These are phyloP conservation scores for Tetraselmis striata DNA, from an alignment of 139 green algal genomes.

Conservation along the genomic window DNA sequence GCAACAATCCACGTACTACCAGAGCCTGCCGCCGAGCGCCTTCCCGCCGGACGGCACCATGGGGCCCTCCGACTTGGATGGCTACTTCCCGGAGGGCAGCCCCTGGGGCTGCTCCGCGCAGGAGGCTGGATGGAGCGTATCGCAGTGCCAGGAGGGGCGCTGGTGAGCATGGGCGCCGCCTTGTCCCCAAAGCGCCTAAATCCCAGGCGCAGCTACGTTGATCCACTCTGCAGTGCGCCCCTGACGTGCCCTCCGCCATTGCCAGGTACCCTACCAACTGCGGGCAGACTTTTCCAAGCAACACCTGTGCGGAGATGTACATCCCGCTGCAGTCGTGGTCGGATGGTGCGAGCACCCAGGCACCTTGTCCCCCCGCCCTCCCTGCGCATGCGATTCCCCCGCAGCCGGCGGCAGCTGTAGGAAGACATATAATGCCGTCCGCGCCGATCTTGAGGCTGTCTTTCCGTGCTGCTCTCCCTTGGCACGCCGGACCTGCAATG, in stretches of 20 bases:
- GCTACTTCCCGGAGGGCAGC: background rate
- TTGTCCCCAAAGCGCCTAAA: too few relatives aligned
- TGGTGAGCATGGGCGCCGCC: too few relatives aligned
- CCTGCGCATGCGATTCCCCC: too few relatives aligned
- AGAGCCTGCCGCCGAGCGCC: background rate
- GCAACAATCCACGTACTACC: background rate
- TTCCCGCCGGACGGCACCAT: background rate
- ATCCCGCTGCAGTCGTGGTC: background rate
- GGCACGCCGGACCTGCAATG: too few relatives aligned
- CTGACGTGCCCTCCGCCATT: too few relatives aligned
- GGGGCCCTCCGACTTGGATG: background rate
- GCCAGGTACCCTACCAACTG: background rate
- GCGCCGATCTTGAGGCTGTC: too few relatives aligned
- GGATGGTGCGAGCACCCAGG: background rate
- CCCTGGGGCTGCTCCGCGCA: background rate
- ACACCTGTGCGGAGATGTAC: background rate
- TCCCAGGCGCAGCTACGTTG: too few relatives aligned
- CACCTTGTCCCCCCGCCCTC: too few relatives aligned
- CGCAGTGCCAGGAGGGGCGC: background rate
- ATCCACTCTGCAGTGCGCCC: too few relatives aligned
- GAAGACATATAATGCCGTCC: too few relatives aligned
- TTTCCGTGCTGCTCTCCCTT: too few relatives aligned
- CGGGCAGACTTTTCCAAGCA: background rate
- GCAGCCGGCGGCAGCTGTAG: too few relatives aligned
- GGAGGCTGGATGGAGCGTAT: background rate